A percentile compares a stretch with the other conserved stretches of the same genome.
Evolutionary conservation across 2,329 filamentous ascomycete genomes (phyloP).

Genomic region (Madurella mycetomatis): DNA sequence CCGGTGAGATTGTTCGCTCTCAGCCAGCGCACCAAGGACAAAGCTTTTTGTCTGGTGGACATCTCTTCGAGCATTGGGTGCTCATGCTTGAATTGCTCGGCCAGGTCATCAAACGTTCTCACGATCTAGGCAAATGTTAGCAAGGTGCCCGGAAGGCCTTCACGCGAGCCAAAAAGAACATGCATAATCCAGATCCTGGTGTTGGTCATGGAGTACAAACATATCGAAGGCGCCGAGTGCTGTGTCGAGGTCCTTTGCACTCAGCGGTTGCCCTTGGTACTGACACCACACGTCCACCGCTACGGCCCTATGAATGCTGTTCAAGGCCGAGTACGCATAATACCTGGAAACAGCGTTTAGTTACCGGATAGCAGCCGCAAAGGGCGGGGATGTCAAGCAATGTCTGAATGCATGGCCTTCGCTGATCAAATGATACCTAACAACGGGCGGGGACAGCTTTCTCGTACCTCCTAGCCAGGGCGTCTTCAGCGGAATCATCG

Average conservation of each 20-base stretch:
- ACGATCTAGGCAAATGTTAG: slow-evolving; percentile 20
- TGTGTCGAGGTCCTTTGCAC: slow-evolving; percentile 54
- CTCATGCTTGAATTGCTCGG: slow-evolving; percentile 49
- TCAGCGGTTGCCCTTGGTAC: slow-evolving; percentile 38
- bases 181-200: slow-evolving; percentile 71
- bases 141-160: neutral
- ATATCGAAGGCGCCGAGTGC: slow-evolving; percentile 82
- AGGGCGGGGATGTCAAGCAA: neutral
- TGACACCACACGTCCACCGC: slow-evolving; percentile 74
- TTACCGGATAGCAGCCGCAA: slow-evolving; percentile 2
- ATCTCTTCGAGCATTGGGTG: slow-evolving; percentile 51
- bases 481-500: slow-evolving; percentile 61
- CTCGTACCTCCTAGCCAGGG: slow-evolving; percentile 64
- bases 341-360: slow-evolving; percentile 48
- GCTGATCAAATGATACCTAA: neutral
- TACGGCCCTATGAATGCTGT: slow-evolving; percentile 73
- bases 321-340: slow-evolving; percentile 69
- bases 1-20: slow-evolving; percentile 65
- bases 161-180: slow-evolving; percentile 22
- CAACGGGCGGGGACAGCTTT: neutral
- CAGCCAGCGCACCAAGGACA: slow-evolving; percentile 65
- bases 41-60: slow-evolving; percentile 63
- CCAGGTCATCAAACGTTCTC: slow-evolving; percentile 57
- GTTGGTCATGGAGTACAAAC: slow-evolving; percentile 71
- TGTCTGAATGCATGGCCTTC: slow-evolving; percentile 11